These are phyloP conservation scores for Pueraria montana DNA, from an alignment of 306 rosid genomes.

Conservation along the genomic window DNA sequence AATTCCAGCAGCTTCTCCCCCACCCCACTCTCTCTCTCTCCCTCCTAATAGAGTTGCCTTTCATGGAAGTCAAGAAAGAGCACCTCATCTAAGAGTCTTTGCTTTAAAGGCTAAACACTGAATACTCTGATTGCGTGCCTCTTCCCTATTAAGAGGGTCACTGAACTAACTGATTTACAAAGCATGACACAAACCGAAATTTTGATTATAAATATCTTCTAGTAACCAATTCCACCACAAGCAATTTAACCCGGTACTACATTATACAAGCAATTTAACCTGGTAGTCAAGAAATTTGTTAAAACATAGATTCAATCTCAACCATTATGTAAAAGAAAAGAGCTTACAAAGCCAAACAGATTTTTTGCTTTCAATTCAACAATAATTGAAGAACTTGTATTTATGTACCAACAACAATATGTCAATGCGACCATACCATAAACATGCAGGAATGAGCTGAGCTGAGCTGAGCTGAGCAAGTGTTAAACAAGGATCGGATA, in stretches of 20 bases:
- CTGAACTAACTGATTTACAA: slow-evolving; percentile 13
- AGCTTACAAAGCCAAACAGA: background rate
- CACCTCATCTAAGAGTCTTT: background rate
- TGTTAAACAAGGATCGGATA: slow-evolving; percentile 32
- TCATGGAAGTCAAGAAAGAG: slow-evolving; percentile 27
- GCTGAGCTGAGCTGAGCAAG: background rate
- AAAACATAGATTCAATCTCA: slow-evolving; percentile 9
- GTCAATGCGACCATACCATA: background rate
- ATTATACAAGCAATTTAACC: background rate
- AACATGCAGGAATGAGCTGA: background rate
- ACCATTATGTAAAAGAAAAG: background rate
- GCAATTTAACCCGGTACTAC: slow-evolving; percentile 19
- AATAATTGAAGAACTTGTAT: background rate
- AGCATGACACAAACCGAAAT: slow-evolving; percentile 6
- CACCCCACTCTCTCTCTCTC: background rate
- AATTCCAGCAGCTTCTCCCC: slow-evolving; percentile 27
- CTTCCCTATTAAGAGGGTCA: slow-evolving; percentile 20
- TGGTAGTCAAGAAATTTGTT: background rate
- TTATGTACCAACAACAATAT: slow-evolving; percentile 16
- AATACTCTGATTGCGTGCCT: slow-evolving; percentile 3
- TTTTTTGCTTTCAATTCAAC: background rate
- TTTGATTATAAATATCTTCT: slow-evolving; percentile 5
- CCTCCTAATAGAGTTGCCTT: slow-evolving; percentile 12
- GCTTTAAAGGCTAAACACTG: slow-evolving; percentile 19
- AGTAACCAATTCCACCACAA: slow-evolving; percentile 34